Conservation (phyloP, 1,284 basidiomycete genomes). For the Leccinum idahoense region DNA sequence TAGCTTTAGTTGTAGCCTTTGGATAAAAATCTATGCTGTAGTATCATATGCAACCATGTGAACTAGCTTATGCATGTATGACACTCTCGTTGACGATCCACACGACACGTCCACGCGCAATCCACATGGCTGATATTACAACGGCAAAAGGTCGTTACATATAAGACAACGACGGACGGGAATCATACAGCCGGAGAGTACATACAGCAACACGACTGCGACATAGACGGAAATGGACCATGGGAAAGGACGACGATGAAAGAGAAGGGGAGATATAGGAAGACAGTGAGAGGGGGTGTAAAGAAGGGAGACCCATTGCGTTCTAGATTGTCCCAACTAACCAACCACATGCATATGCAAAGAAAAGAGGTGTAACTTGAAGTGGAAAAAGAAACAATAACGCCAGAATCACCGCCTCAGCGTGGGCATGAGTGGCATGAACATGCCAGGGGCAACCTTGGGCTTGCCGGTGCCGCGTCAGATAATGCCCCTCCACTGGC, state of each 20-base stretch:
- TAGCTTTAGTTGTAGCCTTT: constrained; percentile 6
- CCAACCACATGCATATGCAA: neutral
- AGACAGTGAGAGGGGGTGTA: neutral
- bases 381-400: neutral
- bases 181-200: constrained; percentile 7
- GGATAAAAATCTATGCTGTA: constrained; percentile 3
- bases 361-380: neutral
- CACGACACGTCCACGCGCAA: no score
- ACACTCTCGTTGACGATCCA: no score
- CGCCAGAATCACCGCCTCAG: no score
- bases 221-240: constrained; percentile 8
- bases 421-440: no score
- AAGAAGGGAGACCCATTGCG: constrained; percentile 3
- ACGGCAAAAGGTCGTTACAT: constrained; percentile 9
- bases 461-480: constrained; percentile 19
- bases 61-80: neutral
- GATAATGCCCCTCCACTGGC: constrained; percentile 12
- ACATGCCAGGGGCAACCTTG: constrained; percentile 5
- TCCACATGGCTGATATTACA: no score
- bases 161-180: constrained; percentile 12
- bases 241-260: neutral
- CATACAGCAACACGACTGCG: constrained; percentile 4
- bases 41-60: constrained; percentile 5
- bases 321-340: constrained; percentile 21
- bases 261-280: neutral